Base-by-base conservation (phyloP, 1,139 yeast species). In the Pneumocystis murina region DNA sequence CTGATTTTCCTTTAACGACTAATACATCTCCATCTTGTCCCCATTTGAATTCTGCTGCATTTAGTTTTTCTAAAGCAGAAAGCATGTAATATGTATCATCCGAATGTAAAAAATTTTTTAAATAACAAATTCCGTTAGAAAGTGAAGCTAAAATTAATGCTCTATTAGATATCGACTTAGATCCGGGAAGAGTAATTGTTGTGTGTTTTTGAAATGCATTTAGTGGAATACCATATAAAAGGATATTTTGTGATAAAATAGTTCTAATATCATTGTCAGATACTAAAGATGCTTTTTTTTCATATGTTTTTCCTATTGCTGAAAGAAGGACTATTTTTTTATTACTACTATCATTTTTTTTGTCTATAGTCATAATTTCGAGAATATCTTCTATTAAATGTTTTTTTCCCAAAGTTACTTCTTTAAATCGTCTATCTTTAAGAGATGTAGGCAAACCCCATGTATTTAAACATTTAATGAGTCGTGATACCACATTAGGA, bases 21-120 rank as follows among this genome's bases (percentile, higher is more conserved):
- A 92, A 81, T 28, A 95, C 86, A 71, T 86, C 91, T 70, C 89
- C 90, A 68, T 87, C 91, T 72, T 89, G 94, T 71, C 80, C 82
- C 72, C 87, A 80, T 1, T 85, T 75, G 61, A 92, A 85, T 59
- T 81, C 80, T 0, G 97, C 97, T 64, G 96, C 97, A 62, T 86
- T 81, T 67, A 94, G 80, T 43, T 81, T 78, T 43, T 85, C 76
- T 64, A 94, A 87, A 2, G 99, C 98, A 62, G 84, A 83, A 70
- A 92, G 80, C 99, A 92, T 92, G 72, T 88, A 92, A 69, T 87
- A 90, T 17, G 97, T 92, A 72, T 92, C 99, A 72, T 92, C 99
- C 2, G 85, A 91, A 72, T 92, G 97, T 66, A 92, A 81, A 71
- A 92, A 78, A 75, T 92, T 92, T 69, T 85, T 85, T 69, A 92